Percentiles rank a stretch among this genome's conserved stretches.
These are phyloP conservation scores for Eucalyptus melliodora DNA, from an alignment of 345 rosid genomes.

Conservation along the genomic window DNA sequence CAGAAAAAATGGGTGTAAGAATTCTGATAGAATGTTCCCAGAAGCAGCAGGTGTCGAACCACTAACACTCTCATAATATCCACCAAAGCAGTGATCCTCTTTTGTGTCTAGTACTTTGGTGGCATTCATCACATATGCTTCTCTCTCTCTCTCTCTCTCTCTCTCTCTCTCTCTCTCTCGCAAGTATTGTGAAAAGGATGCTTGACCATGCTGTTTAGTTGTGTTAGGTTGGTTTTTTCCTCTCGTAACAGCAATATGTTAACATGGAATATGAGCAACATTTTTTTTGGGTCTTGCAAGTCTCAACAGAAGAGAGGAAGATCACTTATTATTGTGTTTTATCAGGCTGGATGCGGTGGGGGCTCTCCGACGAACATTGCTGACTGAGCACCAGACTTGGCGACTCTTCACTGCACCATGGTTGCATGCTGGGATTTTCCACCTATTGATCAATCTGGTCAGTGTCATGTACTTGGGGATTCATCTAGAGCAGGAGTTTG, in stretches of 20 bases:
- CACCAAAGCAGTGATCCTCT: background rate
- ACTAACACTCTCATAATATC: background rate
- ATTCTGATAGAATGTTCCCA: background rate
- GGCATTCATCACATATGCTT: background rate
- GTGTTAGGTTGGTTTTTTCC: background rate
- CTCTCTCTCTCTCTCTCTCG: background rate
- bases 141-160: background rate
- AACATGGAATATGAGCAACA: background rate
- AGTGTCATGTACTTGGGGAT: slow-evolving; percentile 59
- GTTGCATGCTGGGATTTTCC: slow-evolving; percentile 76
- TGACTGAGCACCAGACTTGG: slow-evolving; percentile 53
- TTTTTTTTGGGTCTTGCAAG: background rate
- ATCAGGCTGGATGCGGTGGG: slow-evolving; percentile 69
- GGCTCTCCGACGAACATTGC: slow-evolving; percentile 37
- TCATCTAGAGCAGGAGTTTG: slow-evolving; percentile 73
- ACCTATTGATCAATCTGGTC: slow-evolving; percentile 59
- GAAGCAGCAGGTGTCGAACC: background rate
- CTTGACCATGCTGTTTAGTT: background rate
- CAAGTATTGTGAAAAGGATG: background rate
- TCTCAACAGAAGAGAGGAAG: background rate
- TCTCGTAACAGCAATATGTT: background rate
- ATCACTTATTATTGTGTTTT: background rate
- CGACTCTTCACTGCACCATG: slow-evolving; percentile 58
- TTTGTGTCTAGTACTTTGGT: background rate
- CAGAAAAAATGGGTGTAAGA: background rate